Conservation (phyloP, 2,329 filamentous ascomycete genomes). For the Sarocladiaceae sp. region DNA sequence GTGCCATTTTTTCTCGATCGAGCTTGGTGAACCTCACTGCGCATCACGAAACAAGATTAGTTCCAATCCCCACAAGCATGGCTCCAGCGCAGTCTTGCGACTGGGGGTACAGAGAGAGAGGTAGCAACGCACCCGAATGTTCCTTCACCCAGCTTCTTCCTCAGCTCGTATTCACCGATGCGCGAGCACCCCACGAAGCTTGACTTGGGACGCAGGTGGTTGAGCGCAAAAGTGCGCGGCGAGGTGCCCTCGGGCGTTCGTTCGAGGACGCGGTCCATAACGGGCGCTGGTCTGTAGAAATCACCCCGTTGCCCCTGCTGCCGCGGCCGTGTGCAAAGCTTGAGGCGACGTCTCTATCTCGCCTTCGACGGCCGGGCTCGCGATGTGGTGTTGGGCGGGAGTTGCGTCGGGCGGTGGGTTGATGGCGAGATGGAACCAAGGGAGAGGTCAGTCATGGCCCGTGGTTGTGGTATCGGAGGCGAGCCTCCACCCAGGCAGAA, state of each 20-base stretch:
- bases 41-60: constrained; percentile 13
- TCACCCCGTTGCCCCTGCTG: background rate
- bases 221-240: constrained; percentile 52
- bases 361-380: background rate
- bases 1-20: constrained; percentile 69
- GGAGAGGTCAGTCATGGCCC: constrained; percentile 1
- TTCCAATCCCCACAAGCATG: constrained; percentile 1
- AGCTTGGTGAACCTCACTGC: constrained; percentile 85
- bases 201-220: constrained; percentile 48
- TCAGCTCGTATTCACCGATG: constrained; percentile 74
- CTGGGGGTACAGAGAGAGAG: too few species aligned
- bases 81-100: too few species aligned
- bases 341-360: too few species aligned
- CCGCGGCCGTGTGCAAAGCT: too few species aligned
- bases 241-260: constrained; percentile 38
- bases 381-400: background rate
- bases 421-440: background rate
- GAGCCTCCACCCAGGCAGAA: background rate
- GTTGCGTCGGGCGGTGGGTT: background rate
- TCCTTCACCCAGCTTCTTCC: constrained; percentile 85
- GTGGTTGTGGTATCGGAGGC: background rate
- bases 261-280: constrained; percentile 27
- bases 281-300: background rate
- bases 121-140: constrained; percentile 72
- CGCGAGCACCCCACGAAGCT: constrained; percentile 82